Evolutionary conservation across 495 filamentous ascomycete genomes (phyloP), one percentile per base, ranked within the genome.

Genomic region (Penicillium goetzii): DNA sequence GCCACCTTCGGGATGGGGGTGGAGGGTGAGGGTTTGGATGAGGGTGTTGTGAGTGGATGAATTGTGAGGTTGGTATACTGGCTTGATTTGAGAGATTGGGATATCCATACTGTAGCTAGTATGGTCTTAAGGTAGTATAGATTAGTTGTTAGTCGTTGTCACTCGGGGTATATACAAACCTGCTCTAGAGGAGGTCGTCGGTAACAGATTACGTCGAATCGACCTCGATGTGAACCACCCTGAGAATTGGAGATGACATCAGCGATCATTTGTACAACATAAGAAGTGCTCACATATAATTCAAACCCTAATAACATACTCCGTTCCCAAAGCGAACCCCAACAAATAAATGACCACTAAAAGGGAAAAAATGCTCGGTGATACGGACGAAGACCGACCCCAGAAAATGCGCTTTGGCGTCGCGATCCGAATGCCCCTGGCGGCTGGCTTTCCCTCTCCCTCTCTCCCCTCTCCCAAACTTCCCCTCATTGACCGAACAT

Each of bases 1-100:
- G 49, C 87, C 89, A 33, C 88, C 88, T 77, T 88, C 86, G 58
- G 84, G 75, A 71, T 90, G 87, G 12, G 78, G 74, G 30, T 70
- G 63, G 6, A 88, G 74, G 26, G 70, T 19, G 25, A 89, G 77
- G 26, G 68, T 64, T 15, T 58, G 34, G 70, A 89, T 83, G 14
- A 84, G 65, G 41, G 70, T 50, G 55, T 76, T 61, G 40, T 80
- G 10, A 23, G 19, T 10, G 19, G 43, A 25, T 23, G 43, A 11
- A 26, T 40, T 40, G 21, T 59, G 54, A 30, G 45, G 17, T 56
- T 30, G 49, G 64, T 63, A 66, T 33, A 32, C 10, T 7, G 63
- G 65, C 58, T 63, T 66, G 36, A 67, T 67, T 14, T 64, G 21
- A 10, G 47, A 17, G 32, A 64, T 25, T 15, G 63, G 52, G 55